Percentiles rank a stretch among this genome's conserved stretches.
phyloP scores from a whole-genome alignment of 169 alveolate genomes.

The Hepatocystis sp. region DNA sequence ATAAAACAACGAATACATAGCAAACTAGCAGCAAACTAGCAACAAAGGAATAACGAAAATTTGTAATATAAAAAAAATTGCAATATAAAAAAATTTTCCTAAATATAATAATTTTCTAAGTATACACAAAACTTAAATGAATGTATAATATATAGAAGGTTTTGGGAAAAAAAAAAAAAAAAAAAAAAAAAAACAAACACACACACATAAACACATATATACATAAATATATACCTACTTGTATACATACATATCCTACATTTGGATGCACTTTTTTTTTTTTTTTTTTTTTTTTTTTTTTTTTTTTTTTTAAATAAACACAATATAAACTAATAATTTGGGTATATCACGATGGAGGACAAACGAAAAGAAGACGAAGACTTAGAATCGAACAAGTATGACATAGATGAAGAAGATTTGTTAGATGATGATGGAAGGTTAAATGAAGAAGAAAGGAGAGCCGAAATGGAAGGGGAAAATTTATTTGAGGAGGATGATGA shows the following conservation, averaged over 20 bases:
- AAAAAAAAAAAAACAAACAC: slow-evolving; percentile 1
- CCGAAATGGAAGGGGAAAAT: slow-evolving; percentile 85
- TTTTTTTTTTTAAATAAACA: too few species aligned
- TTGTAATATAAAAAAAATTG: too few species aligned
- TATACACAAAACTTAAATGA: not conserved
- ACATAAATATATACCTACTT: not conserved
- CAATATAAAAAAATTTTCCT: too few species aligned
- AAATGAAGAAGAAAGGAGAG: slow-evolving; percentile 84
- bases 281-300: too few species aligned
- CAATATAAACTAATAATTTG: too few species aligned
- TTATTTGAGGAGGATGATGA: slow-evolving; percentile 84
- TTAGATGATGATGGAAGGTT: slow-evolving; percentile 79
- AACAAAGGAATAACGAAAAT: too few species aligned
- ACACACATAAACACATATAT: too few species aligned
- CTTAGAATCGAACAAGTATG: slow-evolving; percentile 80
- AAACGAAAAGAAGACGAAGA: slow-evolving; percentile 66
- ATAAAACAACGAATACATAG: too few species aligned
- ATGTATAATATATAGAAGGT: too few species aligned
- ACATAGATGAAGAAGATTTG: slow-evolving; percentile 85
- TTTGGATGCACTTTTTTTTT: not conserved
- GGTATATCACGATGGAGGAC: too few species aligned
- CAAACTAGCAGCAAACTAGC: too few species aligned
- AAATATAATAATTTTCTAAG: too few species aligned
- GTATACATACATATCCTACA: slow-evolving; percentile 5
- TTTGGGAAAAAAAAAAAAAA: not conserved